Evolutionary conservation across 305 asterid genomes (phyloP), one percentile per base, ranked within the genome.

Genomic region (Ajuga reptans): DNA sequence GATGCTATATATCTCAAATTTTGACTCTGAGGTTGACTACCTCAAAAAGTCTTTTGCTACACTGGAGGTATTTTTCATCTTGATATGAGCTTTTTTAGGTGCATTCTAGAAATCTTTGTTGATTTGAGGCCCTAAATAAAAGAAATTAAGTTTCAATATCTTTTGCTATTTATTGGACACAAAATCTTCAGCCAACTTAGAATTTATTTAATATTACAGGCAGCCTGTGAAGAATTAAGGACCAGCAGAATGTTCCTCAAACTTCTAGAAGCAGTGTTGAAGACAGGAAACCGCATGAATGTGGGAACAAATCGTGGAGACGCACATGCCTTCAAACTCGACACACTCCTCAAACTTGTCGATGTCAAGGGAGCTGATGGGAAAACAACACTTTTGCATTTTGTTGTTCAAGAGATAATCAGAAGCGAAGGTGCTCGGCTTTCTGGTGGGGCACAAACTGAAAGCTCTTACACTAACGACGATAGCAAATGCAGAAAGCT

Each of bases 331-430:
- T 93, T 91, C 86, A 93, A 90, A 78, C 95, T 93, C 2, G 99
- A 93, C 81, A 91, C 97, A 0, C 97, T 93, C 62, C 91, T 89
- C 79, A 93, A 93, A 81, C 95, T 93, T 3, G 92, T 83, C 14
- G 96, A 93, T 62, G 85, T 93, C 75, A 93, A 93, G 80, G 99
- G 97, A 33, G 90, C 96, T 2, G 99, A 93, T 81, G 99, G 97
- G 51, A 91, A 89, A 76, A 91, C 99, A 6, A 91, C 99, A 4
- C 97, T 91, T 56, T 62, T 93, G 69, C 99, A 93, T 80, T 93
- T 93, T 73, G 97, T 93, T 12, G 98, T 93, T 33, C 97, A 93
- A 83, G 98, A 93, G 83, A 93, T 93, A 58, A 89, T 82, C 55
- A 86, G 89, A 80, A 87, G 86, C 18, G 98, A 93, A 84, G 98